phyloP scores from a whole-genome alignment of 2,329 filamentous ascomycete species.

The Berkeleyomyces basicola region DNA sequence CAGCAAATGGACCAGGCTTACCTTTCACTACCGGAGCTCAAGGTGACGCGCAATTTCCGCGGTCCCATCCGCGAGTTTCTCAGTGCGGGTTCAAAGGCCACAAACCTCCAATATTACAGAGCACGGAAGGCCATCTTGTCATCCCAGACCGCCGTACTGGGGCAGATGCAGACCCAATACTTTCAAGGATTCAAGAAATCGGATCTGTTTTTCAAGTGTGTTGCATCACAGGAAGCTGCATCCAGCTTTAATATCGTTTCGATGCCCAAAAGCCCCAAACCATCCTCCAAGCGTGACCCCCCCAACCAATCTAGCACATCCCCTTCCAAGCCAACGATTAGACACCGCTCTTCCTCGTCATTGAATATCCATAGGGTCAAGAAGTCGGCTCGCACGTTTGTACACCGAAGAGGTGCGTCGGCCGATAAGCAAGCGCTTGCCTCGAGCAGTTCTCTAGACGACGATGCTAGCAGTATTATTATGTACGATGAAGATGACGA shows the following conservation, averaged over 20 bases:
- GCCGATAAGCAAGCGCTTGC: slow-evolving; percentile 1
- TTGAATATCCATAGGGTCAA: slow-evolving; percentile 22
- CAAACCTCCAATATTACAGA: slow-evolving; percentile 63
- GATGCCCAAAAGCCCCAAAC: not conserved
- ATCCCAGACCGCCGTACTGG: slow-evolving; percentile 67
- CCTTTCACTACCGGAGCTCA: slow-evolving; percentile 64
- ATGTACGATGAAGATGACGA: slow-evolving; percentile 63
- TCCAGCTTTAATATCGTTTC: slow-evolving; percentile 16
- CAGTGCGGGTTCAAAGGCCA: slow-evolving; percentile 57
- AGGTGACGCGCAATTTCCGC: slow-evolving; percentile 53
- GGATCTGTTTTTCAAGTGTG: slow-evolving; percentile 88
- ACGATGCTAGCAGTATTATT: slow-evolving; percentile 48
- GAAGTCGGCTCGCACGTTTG: slow-evolving; percentile 25
- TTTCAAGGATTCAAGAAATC: slow-evolving; percentile 81
- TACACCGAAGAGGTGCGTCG: slow-evolving; percentile 21
- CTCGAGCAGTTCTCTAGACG: slow-evolving; percentile 27
- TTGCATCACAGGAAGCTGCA: slow-evolving; percentile 68
- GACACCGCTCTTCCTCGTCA: slow-evolving; percentile 20
- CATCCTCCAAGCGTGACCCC: not conserved
- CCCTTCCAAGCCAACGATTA: not conserved
- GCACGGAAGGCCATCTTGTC: slow-evolving; percentile 68
- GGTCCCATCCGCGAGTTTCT: slow-evolving; percentile 62
- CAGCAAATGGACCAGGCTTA: slow-evolving; percentile 87
- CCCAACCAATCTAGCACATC: not conserved
- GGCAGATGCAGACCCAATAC: slow-evolving; percentile 66